phyloP scores from a whole-genome alignment of 345 rosid species.

The Eucalyptus lansdowneana region DNA sequence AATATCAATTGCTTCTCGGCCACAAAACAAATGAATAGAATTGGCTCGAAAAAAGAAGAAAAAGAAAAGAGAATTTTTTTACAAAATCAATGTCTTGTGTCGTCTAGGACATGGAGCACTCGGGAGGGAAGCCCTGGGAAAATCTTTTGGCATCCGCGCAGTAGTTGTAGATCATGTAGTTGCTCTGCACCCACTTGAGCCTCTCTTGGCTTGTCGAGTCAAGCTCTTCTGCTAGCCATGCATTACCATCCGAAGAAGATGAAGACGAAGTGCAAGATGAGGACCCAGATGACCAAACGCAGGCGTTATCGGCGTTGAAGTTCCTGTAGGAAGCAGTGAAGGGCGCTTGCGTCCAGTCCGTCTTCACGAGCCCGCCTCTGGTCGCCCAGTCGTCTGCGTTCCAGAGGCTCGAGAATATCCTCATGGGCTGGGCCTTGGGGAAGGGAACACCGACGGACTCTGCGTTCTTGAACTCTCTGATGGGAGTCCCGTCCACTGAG shows the following conservation, averaged over 20 bases:
- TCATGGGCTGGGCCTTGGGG: slow-evolving; percentile 43
- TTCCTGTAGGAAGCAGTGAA: slow-evolving; percentile 47
- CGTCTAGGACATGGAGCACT: slow-evolving; percentile 13
- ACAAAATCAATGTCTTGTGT: neutral
- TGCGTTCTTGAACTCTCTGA: slow-evolving; percentile 54
- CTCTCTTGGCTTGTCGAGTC: slow-evolving; percentile 10
- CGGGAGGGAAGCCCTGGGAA: slow-evolving; percentile 39
- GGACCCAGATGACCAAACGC: slow-evolving; percentile 26
- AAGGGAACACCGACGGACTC: slow-evolving; percentile 29
- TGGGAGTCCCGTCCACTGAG: slow-evolving; percentile 45
- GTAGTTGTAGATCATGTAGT: slow-evolving; percentile 47
- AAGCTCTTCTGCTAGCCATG: slow-evolving; percentile 24
- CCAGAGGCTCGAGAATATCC: slow-evolving; percentile 51
- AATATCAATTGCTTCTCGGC: neutral
- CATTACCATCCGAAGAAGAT: neutral
- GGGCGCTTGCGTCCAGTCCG: slow-evolving; percentile 50
- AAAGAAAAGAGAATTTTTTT: neutral
- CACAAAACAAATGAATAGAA: neutral
- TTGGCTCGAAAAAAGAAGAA: neutral
- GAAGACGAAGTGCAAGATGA: slow-evolving; percentile 8
- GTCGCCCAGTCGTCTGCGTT: slow-evolving; percentile 62
- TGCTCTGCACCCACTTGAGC: slow-evolving; percentile 36
- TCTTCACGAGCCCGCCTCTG: slow-evolving; percentile 47
- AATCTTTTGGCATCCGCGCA: slow-evolving; percentile 40
- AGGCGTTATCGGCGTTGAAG: slow-evolving; percentile 24